Evolutionary conservation across 73 alveolate genomes (phyloP).

Genomic region (Paramecium sexaurelia): DNA sequence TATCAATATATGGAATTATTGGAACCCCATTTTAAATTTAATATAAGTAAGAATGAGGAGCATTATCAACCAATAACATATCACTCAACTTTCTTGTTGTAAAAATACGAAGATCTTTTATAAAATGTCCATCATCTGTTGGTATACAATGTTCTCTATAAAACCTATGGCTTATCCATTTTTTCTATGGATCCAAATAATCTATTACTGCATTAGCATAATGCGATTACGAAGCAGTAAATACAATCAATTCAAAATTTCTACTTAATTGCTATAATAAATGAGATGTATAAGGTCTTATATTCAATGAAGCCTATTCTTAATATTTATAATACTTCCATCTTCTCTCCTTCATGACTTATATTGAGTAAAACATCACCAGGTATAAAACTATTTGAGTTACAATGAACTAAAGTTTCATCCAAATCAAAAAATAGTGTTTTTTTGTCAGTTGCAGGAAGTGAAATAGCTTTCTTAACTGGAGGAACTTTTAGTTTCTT

Average conservation of each 20-base stretch:
- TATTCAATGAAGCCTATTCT: slow-evolving; percentile 88
- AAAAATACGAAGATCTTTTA: slow-evolving; percentile 92
- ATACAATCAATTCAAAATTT: slow-evolving; percentile 86
- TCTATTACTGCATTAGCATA: slow-evolving; percentile 94
- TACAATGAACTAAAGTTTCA: slow-evolving; percentile 65
- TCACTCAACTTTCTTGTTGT: slow-evolving; percentile 75
- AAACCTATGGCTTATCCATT: slow-evolving; percentile 82
- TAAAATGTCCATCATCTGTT: slow-evolving; percentile 89
- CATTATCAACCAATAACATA: slow-evolving; percentile 89
- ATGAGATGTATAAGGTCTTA: slow-evolving; percentile 89
- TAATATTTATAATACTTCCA: slow-evolving; percentile 20
- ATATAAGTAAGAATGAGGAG: slow-evolving; percentile 86
- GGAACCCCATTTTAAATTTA: slow-evolving; percentile 85
- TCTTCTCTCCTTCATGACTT: slow-evolving; percentile 39
- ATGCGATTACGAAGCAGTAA: slow-evolving; percentile 93
- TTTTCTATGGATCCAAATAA: slow-evolving; percentile 86
- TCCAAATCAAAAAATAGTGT: slow-evolving; percentile 63
- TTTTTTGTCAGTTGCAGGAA: slow-evolving; percentile 69
- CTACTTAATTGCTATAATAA: slow-evolving; percentile 78
- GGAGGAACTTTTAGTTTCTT: slow-evolving; percentile 37
- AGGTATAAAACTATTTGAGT: slow-evolving; percentile 25
- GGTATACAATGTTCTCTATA: slow-evolving; percentile 91
- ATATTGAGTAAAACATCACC: slow-evolving; percentile 61
- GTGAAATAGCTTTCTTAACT: neutral
- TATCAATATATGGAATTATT: slow-evolving; percentile 81